phyloP scores from a whole-genome alignment of 2,329 filamentous ascomycete genomes.

The Huntiella omanensis region DNA sequence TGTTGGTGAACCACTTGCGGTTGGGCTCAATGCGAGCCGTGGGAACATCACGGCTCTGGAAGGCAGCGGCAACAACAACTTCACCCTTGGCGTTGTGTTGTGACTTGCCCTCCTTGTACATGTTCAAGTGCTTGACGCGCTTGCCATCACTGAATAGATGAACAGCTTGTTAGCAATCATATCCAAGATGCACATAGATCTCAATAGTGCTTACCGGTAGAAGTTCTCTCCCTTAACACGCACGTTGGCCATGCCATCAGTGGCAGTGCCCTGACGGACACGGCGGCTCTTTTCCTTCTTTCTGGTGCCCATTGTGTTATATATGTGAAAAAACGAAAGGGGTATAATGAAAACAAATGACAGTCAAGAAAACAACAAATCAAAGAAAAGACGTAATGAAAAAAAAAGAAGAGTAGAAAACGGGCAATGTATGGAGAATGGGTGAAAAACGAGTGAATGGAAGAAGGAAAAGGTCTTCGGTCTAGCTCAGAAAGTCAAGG shows the following conservation, averaged over 20 bases:
- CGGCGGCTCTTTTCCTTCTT: conserved; percentile 83
- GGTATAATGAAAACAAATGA: conserved; percentile 11
- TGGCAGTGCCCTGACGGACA: conserved; percentile 65
- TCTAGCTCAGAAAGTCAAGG: background rate
- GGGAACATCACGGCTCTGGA: conserved; percentile 66
- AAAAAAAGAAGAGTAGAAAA: background rate
- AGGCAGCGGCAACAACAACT: conserved; percentile 67
- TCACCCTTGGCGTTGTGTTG: conserved; percentile 67
- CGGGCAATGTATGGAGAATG: background rate
- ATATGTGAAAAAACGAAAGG: conserved; percentile 8
- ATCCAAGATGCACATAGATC: background rate
- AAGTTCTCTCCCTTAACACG: conserved; percentile 96
- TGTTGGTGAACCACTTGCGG: conserved; percentile 95
- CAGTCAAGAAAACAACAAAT: conserved; percentile 9
- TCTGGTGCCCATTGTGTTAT: conserved; percentile 52
- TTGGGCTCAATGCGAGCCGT: conserved; percentile 84
- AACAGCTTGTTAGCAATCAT: conserved; percentile 10
- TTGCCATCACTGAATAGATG: conserved; percentile 41
- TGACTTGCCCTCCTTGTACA: conserved; percentile 73
- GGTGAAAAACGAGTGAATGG: background rate
- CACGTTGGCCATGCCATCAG: conserved; percentile 81
- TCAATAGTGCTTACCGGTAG: conserved; percentile 47
- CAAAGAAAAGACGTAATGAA: background rate
- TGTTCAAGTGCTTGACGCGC: conserved; percentile 74
- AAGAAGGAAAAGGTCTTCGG: background rate